Percentiles rank a stretch among this genome's conserved stretches.
Conservation (phyloP, 1,139 yeast genomes). For the Arxiozyma heterogenica region DNA sequence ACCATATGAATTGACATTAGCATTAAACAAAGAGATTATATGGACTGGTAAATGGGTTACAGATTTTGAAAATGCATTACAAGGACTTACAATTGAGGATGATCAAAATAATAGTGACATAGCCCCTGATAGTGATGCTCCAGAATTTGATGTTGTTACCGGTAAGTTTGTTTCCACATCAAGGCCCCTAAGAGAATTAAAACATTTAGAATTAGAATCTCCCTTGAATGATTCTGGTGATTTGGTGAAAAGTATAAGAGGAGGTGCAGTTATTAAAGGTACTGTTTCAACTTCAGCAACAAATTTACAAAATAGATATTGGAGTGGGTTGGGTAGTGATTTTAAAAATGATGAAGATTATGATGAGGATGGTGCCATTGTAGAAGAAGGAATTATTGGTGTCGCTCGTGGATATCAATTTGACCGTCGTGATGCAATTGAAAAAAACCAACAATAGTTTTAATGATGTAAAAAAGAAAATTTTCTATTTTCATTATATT, state of each 20-base stretch:
- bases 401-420: constrained; percentile 72
- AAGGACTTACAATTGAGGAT: constrained; percentile 28
- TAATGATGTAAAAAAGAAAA: not conserved
- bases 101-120: constrained; percentile 14
- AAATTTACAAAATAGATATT: constrained; percentile 58
- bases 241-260: constrained; percentile 41
- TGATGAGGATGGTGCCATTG: constrained; percentile 53
- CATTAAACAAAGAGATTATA: constrained; percentile 59
- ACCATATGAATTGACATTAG: constrained; percentile 81
- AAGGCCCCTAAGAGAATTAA: constrained; percentile 60
- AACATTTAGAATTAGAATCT: constrained; percentile 53
- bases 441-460: not conserved
- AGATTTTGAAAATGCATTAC: constrained; percentile 47
- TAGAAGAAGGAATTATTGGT: constrained; percentile 78
- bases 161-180: constrained; percentile 64
- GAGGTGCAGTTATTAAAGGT: constrained; percentile 52
- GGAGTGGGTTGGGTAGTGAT: constrained; percentile 94
- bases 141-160: constrained; percentile 81
- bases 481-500: not conserved
- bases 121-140: constrained; percentile 41
- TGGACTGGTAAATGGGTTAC: constrained; percentile 96
- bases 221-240: constrained; percentile 27
- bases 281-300: constrained; percentile 88
- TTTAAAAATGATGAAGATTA: constrained; percentile 39
- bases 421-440: constrained; percentile 16